A percentile compares a stretch with the other conserved stretches of the same genome.
phyloP scores from a whole-genome alignment of 768 basidiomycete species.

The Leccinum subtestaceum region DNA sequence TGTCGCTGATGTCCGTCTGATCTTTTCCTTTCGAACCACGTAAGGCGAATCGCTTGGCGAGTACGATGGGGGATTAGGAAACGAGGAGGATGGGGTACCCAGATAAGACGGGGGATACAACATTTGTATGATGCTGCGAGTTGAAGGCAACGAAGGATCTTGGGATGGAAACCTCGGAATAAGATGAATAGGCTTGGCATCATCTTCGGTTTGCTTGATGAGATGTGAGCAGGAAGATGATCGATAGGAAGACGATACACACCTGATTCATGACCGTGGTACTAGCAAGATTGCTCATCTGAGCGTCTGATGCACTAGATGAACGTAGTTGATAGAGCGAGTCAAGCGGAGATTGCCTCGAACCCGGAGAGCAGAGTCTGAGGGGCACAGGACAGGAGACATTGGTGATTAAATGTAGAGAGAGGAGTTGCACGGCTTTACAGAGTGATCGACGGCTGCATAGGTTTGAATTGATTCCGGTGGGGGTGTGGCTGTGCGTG shows the following conservation, averaged over 20 bases:
- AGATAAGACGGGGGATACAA: slow-evolving; percentile 27
- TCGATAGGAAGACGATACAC: not conserved
- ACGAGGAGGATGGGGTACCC: slow-evolving; percentile 1
- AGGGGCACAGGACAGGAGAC: not conserved
- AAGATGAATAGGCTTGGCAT: not conserved
- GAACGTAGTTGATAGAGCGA: not conserved
- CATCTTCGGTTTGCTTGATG: slow-evolving; percentile 7
- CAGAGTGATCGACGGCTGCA: not conserved
- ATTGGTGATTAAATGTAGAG: not conserved
- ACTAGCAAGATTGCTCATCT: not conserved
- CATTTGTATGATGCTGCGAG: slow-evolving; percentile 23
- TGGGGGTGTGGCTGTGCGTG: not conserved
- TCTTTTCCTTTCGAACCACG: not conserved
- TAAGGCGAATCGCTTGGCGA: slow-evolving; percentile 2
- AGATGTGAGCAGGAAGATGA: slow-evolving; percentile 6
- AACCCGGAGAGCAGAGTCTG: slow-evolving; percentile 4
- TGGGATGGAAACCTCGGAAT: not conserved
- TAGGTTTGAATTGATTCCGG: not conserved
- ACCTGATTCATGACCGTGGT: not conserved
- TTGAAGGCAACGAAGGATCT: slow-evolving; percentile 15
- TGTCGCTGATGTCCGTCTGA: not conserved
- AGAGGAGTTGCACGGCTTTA: not conserved
- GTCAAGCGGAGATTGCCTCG: not conserved
- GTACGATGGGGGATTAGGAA: slow-evolving; percentile 24
- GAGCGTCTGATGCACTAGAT: not conserved